Conservation (phyloP, 2,329 filamentous ascomycete species). For the Xylaria hypoxylon region DNA sequence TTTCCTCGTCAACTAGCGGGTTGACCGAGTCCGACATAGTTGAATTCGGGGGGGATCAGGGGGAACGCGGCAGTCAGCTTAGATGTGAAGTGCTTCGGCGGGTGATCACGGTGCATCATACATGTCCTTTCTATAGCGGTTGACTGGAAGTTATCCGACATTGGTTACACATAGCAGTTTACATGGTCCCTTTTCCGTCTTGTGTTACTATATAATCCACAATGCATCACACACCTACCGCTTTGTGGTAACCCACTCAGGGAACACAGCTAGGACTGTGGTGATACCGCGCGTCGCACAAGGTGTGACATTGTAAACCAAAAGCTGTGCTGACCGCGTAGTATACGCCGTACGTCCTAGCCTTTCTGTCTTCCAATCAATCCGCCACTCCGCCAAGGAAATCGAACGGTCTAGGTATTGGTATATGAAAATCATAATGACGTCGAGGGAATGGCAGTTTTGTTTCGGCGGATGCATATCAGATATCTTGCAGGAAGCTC, state of each 20-base stretch:
- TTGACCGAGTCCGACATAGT: not conserved
- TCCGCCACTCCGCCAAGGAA: not conserved
- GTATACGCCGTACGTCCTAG: not conserved
- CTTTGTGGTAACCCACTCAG: constrained; percentile 4
- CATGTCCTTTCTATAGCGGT: not conserved
- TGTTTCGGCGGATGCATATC: not conserved
- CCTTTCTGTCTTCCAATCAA: not conserved
- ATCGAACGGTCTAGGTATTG: not conserved
- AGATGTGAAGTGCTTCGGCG: not conserved
- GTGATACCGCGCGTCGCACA: not conserved
- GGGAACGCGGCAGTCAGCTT: constrained; percentile 9
- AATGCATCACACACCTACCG: not conserved
- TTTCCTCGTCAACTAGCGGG: not conserved
- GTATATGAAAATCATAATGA: not conserved
- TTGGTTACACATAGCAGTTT: not conserved
- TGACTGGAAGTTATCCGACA: not conserved
- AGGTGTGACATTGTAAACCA: not conserved
- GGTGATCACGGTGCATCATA: not conserved
- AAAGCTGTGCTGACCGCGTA: constrained; percentile 1
- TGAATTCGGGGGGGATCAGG: not conserved
- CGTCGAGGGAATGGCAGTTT: not conserved
- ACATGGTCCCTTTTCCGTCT: not conserved
- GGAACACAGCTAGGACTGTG: constrained; percentile 3
- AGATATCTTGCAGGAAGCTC: not conserved
- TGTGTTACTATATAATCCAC: constrained; percentile 1